A percentile compares a stretch with the other conserved stretches of the same genome.
phyloP scores from a whole-genome alignment of 1,139 yeast species.

The Zygosaccharomyces pseudobailii region DNA sequence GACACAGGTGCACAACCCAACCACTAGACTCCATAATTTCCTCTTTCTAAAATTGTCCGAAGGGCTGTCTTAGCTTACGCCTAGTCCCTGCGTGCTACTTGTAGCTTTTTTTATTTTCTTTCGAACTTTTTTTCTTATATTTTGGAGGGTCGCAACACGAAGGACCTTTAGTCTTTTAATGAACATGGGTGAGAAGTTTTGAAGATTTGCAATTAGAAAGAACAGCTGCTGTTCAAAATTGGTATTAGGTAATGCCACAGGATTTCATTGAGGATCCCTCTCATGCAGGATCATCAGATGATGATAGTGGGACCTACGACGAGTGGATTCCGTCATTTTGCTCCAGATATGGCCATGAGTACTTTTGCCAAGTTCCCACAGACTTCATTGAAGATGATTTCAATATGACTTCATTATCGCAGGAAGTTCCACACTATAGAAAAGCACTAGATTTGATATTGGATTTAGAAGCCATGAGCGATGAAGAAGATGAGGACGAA shows the following conservation, averaged over 20 bases:
- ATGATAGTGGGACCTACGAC: constrained; percentile 39
- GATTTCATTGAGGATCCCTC: constrained; percentile 23
- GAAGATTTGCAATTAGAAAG: not conserved
- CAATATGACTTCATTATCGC: constrained; percentile 82
- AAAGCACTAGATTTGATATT: constrained; percentile 88
- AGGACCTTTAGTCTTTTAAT: not conserved
- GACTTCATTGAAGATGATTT: constrained; percentile 96
- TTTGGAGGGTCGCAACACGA: not conserved
- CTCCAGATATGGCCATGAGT: constrained; percentile 84
- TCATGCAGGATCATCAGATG: constrained; percentile 22
- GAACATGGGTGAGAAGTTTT: not conserved
- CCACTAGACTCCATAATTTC: constrained; percentile 9
- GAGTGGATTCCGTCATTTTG: constrained; percentile 93
- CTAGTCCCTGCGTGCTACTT: not conserved
- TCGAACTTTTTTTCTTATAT: not conserved
- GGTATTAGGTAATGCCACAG: constrained; percentile 16
- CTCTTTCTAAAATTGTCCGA: no score
- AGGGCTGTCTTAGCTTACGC: not conserved
- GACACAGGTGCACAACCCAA: constrained; percentile 24
- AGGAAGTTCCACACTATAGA: constrained; percentile 83
- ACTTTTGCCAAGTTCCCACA: constrained; percentile 85
- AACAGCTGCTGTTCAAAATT: not conserved
- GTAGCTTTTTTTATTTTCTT: not conserved
- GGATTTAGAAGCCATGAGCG: constrained; percentile 73
- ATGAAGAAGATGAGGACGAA: constrained; percentile 29